These are phyloP conservation scores for Glycine tomentella DNA, from an alignment of 306 rosid genomes.

Conservation along the genomic window DNA sequence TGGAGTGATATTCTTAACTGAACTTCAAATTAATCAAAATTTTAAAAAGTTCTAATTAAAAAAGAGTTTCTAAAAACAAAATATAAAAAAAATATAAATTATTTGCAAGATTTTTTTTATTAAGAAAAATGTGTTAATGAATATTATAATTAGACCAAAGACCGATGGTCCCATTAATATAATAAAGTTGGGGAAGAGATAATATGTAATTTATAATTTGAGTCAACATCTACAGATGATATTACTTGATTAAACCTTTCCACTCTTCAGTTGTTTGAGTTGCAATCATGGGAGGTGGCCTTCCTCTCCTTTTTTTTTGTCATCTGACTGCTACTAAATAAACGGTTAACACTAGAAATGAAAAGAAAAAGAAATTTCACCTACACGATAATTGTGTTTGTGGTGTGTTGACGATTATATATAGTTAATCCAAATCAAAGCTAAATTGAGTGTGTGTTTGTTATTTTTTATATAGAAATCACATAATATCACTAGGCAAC, in stretches of 20 bases:
- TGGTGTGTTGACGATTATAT: too few relatives aligned
- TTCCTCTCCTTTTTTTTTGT: neutral
- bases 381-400: too few relatives aligned
- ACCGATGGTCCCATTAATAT: too few relatives aligned
- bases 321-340: neutral
- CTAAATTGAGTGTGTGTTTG: too few relatives aligned
- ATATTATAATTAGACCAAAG: constrained; percentile 12
- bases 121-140: neutral
- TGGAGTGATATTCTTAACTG: neutral
- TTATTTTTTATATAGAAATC: too few relatives aligned
- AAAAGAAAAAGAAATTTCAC: too few relatives aligned
- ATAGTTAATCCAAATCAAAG: too few relatives aligned
- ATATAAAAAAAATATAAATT: neutral
- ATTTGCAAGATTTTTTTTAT: neutral
- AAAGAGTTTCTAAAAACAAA: neutral
- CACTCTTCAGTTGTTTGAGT: constrained; percentile 15
- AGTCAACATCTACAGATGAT: neutral
- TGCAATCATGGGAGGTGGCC: constrained; percentile 1
- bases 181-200: neutral
- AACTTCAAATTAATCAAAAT: neutral
- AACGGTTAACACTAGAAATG: neutral
- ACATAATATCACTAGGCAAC: too few relatives aligned
- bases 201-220: constrained; percentile 4
- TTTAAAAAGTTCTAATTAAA: neutral
- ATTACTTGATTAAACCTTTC: constrained; percentile 15